These are phyloP conservation scores for Paradendryphiella salina DNA, from an alignment of 2,329 filamentous ascomycete genomes.

Conservation along the genomic window DNA sequence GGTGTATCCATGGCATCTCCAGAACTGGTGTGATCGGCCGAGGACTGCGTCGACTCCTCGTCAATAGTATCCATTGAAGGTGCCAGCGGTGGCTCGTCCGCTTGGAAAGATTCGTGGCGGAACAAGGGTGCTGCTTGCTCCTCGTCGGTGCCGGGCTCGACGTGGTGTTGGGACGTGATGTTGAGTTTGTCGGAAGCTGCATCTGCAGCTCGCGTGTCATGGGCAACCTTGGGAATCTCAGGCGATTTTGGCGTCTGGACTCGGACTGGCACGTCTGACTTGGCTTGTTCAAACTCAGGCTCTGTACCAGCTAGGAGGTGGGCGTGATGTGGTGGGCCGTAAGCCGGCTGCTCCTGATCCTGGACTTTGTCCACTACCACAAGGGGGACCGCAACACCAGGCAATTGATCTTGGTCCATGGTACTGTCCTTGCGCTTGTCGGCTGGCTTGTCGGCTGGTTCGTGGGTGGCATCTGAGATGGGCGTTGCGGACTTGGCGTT, in stretches of 20 bases:
- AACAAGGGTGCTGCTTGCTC: constrained; percentile 40
- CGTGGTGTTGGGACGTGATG: constrained; percentile 25
- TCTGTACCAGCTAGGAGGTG: constrained; percentile 25
- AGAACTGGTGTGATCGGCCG: constrained; percentile 28
- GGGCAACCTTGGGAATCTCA: constrained; percentile 39
- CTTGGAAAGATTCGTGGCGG: constrained; percentile 35
- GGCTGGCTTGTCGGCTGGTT: constrained; percentile 5
- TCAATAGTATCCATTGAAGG: constrained; percentile 21
- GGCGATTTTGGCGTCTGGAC: constrained; percentile 11
- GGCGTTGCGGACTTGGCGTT: not conserved
- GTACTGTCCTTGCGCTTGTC: constrained; percentile 26
- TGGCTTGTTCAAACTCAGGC: constrained; percentile 24
- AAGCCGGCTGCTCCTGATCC: no score
- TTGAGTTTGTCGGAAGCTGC: constrained; percentile 42
- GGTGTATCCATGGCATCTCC: constrained; percentile 24
- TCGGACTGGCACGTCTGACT: constrained; percentile 18
- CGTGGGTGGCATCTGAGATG: not conserved
- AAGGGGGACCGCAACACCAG: constrained; percentile 13
- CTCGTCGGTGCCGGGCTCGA: constrained; percentile 13
- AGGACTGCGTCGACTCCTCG: constrained; percentile 24
- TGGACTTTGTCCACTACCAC: no score
- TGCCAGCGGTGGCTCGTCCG: constrained; percentile 8
- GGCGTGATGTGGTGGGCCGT: not conserved
- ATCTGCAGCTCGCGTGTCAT: constrained; percentile 39
- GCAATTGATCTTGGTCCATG: constrained; percentile 19